These are phyloP conservation scores for Emmonsiellopsis sp. DNA, from an alignment of 2,329 filamentous ascomycete genomes.

Conservation along the genomic window DNA sequence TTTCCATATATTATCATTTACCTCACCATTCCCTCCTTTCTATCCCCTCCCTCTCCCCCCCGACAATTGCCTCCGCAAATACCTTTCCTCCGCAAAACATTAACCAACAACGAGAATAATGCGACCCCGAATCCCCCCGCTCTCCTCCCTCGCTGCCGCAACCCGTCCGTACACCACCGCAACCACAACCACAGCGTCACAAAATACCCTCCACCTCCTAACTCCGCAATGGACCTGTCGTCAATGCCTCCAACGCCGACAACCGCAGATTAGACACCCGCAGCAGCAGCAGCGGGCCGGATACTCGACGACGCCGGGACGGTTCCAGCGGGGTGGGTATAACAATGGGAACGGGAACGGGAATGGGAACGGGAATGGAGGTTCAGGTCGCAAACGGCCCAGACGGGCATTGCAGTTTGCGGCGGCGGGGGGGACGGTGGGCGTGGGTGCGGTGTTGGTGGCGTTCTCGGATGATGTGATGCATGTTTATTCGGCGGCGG, in stretches of 20 bases:
- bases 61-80: no score
- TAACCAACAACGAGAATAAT: not conserved
- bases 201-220: not conserved
- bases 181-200: not conserved
- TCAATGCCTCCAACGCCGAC: slow-evolving; percentile 11
- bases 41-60: not conserved
- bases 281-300: not conserved
- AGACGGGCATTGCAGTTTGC: slow-evolving; percentile 24
- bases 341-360: not conserved
- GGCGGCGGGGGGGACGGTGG: slow-evolving; percentile 26
- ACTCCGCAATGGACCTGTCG: slow-evolving; percentile 14
- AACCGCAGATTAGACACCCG: not conserved
- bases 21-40: not conserved
- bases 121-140: slow-evolving; percentile 2
- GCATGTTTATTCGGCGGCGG: slow-evolving; percentile 63
- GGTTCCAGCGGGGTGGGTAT: not conserved
- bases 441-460: slow-evolving; percentile 36
- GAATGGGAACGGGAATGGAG: not conserved
- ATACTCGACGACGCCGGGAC: slow-evolving; percentile 1
- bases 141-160: not conserved
- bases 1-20: not conserved
- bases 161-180: not conserved
- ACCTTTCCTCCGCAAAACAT: no score
- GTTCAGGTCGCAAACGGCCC: slow-evolving; percentile 3
- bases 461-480: slow-evolving; percentile 58